phyloP scores from a whole-genome alignment of 371 early-diverging fungal species.

The Syncephalis plumigaleata region DNA sequence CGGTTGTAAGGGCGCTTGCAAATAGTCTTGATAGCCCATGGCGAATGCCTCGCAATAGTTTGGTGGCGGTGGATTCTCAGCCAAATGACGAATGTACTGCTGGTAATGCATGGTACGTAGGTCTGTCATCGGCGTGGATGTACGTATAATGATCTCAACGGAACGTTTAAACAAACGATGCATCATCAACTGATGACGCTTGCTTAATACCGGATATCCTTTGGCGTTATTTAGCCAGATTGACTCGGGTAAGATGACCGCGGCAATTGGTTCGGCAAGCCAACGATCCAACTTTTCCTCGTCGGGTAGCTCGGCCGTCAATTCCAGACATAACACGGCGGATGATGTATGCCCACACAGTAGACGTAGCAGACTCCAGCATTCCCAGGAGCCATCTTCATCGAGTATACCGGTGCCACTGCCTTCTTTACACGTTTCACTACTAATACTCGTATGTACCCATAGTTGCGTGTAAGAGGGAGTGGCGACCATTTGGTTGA shows the following conservation, averaged over 20 bases:
- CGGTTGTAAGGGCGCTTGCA: conserved; percentile 81
- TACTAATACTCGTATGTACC: conserved; percentile 3
- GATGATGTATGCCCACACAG: conserved; percentile 32
- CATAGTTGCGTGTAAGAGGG: conserved; percentile 26
- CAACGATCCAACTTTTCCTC: conserved; percentile 43
- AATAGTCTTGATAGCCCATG: conserved; percentile 64
- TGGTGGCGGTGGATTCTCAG: conserved; percentile 35
- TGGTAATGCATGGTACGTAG: conserved; percentile 20
- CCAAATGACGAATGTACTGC: conserved; percentile 52
- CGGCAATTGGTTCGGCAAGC: conserved; percentile 74
- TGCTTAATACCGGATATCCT: conserved; percentile 75
- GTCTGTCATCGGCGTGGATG: background rate
- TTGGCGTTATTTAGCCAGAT: conserved; percentile 59
- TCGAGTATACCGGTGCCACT: conserved; percentile 7
- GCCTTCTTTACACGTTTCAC: conserved; percentile 2
- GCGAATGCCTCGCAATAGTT: conserved; percentile 54
- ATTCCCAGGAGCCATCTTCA: conserved; percentile 25
- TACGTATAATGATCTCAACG: background rate
- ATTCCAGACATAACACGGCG: conserved; percentile 39
- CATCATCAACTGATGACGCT: conserved; percentile 14
- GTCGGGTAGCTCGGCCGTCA: conserved; percentile 32
- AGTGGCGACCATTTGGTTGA: conserved; percentile 22
- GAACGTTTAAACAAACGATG: background rate
- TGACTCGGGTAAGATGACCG: conserved; percentile 46
- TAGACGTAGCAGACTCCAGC: conserved; percentile 47